Evolutionary conservation across 2,329 filamentous ascomycete species (phyloP), one percentile per base, ranked within the genome.

Genomic region (Helicocarpus griseus): DNA sequence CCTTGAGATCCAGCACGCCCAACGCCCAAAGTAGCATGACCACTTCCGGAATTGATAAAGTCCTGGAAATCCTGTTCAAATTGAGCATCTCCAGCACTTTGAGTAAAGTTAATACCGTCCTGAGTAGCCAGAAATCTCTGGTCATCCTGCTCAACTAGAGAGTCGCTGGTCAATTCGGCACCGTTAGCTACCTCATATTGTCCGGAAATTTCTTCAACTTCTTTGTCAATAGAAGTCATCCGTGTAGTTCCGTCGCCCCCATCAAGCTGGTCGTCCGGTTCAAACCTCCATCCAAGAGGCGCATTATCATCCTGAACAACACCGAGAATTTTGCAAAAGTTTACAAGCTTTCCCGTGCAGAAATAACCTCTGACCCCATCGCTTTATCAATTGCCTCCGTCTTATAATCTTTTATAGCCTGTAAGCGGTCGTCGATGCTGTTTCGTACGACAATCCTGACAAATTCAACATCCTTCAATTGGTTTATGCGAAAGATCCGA

Each of bases 401-500:
- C 53, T 88, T 88, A 0, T 59, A 49, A 0, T 70, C 53, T 53
- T 89, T 84, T 56, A 87, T 71, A 0, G 63, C 44, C 0, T 75
- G 61, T 3, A 89, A 69, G 0, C 73, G 68, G 8, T 76, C 69
- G 53, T 89, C 85, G 4, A 87, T 77, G 0, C 75, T 78, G 4
- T 77, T 69, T 1, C 70, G 64, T 0, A 82, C 71, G 0, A 81
- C 65, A 31, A 89, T 71, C 0, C 81, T 74, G 0, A 79, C 73
- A 52, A 86, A 75, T 9, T 79, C 69, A 0, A 83, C 82, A 31
- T 79, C 69, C 39, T 82, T 77, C 0, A 61, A 55, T 56, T 91
- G 86, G 0, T 84, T 84, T 2, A 83, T 80, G 4, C 86, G 75
- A 57, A 77, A 78, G 0, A 87, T 77, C 0, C 86, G 77, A 1